phyloP scores from a whole-genome alignment of 805 yeast genomes.

The Kazachstania kunashirensis region DNA sequence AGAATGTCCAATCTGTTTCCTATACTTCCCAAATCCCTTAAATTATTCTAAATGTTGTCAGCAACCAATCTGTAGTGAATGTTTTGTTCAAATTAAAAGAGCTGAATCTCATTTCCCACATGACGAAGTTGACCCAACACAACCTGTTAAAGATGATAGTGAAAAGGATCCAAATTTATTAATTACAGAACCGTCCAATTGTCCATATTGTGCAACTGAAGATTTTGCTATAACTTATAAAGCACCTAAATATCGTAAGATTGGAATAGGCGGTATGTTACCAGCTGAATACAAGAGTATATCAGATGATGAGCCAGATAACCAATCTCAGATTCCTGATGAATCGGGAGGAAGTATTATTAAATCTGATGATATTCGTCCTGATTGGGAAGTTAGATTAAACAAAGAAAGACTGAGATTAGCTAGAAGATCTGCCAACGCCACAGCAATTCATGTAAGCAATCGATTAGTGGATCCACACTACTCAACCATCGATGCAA shows the following conservation, averaged over 20 bases:
- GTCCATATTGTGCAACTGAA: conserved; percentile 88
- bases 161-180: conserved; percentile 48
- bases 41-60: conserved; percentile 81
- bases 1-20: conserved; percentile 35
- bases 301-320: not conserved
- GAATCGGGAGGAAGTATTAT: conserved; percentile 20
- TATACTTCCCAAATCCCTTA: conserved; percentile 40
- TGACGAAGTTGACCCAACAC: conserved; percentile 36
- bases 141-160: conserved; percentile 22
- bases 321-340: not conserved
- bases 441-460: conserved; percentile 86
- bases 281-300: conserved; percentile 34
- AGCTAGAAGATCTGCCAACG: conserved; percentile 86
- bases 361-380: conserved; percentile 74
- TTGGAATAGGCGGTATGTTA: conserved; percentile 48
- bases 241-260: conserved; percentile 44
- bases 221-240: conserved; percentile 76
- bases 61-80: conserved; percentile 91
- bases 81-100: conserved; percentile 92
- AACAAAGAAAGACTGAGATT: conserved; percentile 62
- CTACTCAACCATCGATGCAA: conserved; percentile 7
- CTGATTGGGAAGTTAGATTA: conserved; percentile 82
- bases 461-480: conserved; percentile 47
- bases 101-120: conserved; percentile 64
- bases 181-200: conserved; percentile 77